phyloP scores from a whole-genome alignment of 495 filamentous ascomycete species.

The Parachaetomium inaequale region DNA sequence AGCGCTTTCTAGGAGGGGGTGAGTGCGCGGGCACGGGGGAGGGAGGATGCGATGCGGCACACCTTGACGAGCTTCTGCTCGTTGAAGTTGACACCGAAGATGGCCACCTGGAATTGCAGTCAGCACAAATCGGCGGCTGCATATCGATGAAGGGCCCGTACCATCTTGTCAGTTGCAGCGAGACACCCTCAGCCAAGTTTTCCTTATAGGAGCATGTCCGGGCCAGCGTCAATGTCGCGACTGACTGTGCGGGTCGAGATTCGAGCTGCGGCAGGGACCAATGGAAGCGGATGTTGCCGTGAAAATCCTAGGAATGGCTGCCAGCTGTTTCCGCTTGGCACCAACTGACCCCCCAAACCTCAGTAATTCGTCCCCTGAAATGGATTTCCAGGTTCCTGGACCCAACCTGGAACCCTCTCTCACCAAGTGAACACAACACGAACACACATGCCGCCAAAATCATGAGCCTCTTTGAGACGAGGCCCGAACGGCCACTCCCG shows the following conservation, averaged over 20 bases:
- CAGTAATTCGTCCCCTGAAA: neutral
- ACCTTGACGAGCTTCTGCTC: constrained; percentile 79
- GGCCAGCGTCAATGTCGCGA: constrained; percentile 15
- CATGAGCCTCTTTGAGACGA: constrained; percentile 31
- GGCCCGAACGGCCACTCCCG: constrained; percentile 41
- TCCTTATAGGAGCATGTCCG: constrained; percentile 17
- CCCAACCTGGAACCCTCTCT: too few relatives aligned
- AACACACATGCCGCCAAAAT: neutral
- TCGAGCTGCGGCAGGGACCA: neutral
- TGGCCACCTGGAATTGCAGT: constrained; percentile 59
- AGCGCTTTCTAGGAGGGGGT: constrained; percentile 65
- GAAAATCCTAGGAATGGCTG: constrained; percentile 9
- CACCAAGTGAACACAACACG: neutral
- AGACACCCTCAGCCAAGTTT: constrained; percentile 21
- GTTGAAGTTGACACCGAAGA: constrained; percentile 80
- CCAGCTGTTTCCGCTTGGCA: neutral
- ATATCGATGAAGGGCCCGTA: neutral
- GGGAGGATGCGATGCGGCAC: constrained; percentile 33
- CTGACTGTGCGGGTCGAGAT: neutral
- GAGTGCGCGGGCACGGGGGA: neutral
- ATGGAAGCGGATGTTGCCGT: constrained; percentile 8
- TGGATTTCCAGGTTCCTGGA: neutral
- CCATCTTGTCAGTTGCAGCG: constrained; percentile 30
- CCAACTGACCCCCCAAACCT: neutral
- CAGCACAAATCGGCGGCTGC: neutral